Percentiles rank a stretch among this genome's conserved stretches.
Conservation (phyloP, 331 rosid species). For the Rhamnella rubrinervis region DNA sequence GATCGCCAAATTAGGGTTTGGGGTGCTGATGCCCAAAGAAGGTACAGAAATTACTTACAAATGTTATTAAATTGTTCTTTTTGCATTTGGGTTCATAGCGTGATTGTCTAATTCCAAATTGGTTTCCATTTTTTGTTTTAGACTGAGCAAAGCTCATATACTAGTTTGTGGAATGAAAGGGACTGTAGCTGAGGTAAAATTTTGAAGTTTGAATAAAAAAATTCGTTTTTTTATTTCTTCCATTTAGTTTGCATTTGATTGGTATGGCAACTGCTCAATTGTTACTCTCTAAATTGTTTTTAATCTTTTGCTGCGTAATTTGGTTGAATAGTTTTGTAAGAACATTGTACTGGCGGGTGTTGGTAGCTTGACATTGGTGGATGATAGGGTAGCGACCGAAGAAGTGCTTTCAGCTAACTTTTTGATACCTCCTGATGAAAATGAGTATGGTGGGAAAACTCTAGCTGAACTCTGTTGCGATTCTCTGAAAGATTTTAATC, state of each 20-base stretch:
- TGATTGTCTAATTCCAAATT: neutral
- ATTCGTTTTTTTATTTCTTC: neutral
- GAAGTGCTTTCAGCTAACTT: conserved; percentile 70
- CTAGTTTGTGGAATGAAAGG: conserved; percentile 93
- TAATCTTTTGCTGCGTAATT: neutral
- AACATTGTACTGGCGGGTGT: conserved; percentile 94
- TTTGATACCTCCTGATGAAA: conserved; percentile 74
- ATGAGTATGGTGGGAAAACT: conserved; percentile 62
- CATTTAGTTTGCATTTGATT: neutral
- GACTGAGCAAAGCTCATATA: conserved; percentile 90
- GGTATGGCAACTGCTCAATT: neutral
- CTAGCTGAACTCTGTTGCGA: conserved; percentile 81
- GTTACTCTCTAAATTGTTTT: neutral
- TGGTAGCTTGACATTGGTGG: conserved; percentile 95
- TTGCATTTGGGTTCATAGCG: neutral
- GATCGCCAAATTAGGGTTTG: conserved; percentile 99
- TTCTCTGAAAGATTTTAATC: conserved; percentile 91
- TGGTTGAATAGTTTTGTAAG: conserved; percentile 76
- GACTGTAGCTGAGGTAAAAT: conserved; percentile 75
- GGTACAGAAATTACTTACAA: conserved; percentile 36
- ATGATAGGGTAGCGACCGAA: conserved; percentile 58
- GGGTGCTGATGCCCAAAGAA: conserved; percentile 98
- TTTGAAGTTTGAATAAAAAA: neutral
- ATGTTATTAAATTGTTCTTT: neutral
- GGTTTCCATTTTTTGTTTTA: conserved; percentile 28